Evolutionary conservation across 305 asterid species (phyloP), one percentile per base, ranked within the genome.

Genomic region (Rubia occidens): DNA sequence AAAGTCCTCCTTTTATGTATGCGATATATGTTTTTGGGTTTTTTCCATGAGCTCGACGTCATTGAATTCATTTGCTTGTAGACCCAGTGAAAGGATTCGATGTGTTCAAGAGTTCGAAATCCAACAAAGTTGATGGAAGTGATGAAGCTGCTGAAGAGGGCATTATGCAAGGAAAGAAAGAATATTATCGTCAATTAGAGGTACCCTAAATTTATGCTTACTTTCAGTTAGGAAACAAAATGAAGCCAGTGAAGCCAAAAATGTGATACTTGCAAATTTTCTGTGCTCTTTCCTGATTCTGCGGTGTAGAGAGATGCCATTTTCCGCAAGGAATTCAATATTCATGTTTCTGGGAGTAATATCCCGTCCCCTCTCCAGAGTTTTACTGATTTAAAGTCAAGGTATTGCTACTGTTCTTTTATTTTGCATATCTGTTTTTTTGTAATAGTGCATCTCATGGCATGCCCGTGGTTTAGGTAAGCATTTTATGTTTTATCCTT

Each of bases 301-400:
- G 60, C 44, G 73, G 51, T 86, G 69, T 67, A 91, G 98, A 79
- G 95, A 69, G 98, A 89, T 44, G 84, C 87, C 40, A 44, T 89
- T 73, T 87, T 83, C 64, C 88, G 98, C 70, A 91, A 91, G 87
- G 82, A 75, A 78, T 83, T 84, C 78, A 86, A 81, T 62, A 91
- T 91, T 79, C 98, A 91, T 78, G 92, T 88, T 76, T 87, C 92
- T 66, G 96, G 98, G 80, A 84, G 92, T 74, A 89, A 85, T 67
- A 76, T 88, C 53, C 95, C 98, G n/a, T 79, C 98, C 7, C 95
- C 96, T 39, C 91, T 91, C 60, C 90, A 70, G 81, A 78, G 68
- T 74, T 88, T 91, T 78, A 60, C 71, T 1, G 96, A 91, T 70
- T 77, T 91, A 84, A 80, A 74, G 73, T 79, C 88, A 32, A 84